Base-by-base conservation (phyloP, 2,329 filamentous ascomycete species). In the Sporothrix variecibatus region DNA sequence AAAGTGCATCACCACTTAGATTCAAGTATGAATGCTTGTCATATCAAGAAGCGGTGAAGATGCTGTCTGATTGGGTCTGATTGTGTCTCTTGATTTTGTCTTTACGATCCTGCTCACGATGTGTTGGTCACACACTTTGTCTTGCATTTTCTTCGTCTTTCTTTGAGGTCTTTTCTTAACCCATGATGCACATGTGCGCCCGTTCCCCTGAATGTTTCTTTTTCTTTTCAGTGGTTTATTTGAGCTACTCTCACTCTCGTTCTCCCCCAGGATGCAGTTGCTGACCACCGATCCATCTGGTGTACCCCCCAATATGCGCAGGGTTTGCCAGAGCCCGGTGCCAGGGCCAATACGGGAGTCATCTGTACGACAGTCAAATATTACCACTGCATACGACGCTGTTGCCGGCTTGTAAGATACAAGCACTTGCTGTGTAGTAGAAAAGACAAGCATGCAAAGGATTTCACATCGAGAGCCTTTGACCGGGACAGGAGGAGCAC, bases 251-350 rank as follows among this genome's bases (percentile, higher is more conserved):
- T 40, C 60, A 12, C 56, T 12, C 51, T 6, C 6, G 5, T n/a
- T 2, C 3, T 38, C n/a, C 62, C 38, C 31, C 26, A 51, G 43
- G 40, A 68, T 49, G 65, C 40, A 49, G 17, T 28, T 51, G 49
- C 31, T 56, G 49, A 56, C 67, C 67, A 26, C 49, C 31, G 31
- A 70, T 56, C 67, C 67, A 23, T 20, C 49, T 70, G 49, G 49
- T 56, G 49, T 26, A 38, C 49, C 49, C 43, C 58, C 20, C 17
- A 70, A 26, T 56, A 26, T 23, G 38, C 11, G 38, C 62, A 67
- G 62, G 62, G n/a, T 46, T 28, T 67, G 38, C 58, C 62, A 28
- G n/a, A 9, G 38, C n/a, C 58, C 31, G 9, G n/a, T 46, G 23
- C 38, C n/a, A 46, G 38, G 38, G 62, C 38, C 62, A 67, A 11